A percentile compares a stretch with the other conserved stretches of the same genome.
These are phyloP conservation scores for Fusarium haematococcum DNA, from an alignment of 2,329 filamentous ascomycete genomes.

Conservation along the genomic window DNA sequence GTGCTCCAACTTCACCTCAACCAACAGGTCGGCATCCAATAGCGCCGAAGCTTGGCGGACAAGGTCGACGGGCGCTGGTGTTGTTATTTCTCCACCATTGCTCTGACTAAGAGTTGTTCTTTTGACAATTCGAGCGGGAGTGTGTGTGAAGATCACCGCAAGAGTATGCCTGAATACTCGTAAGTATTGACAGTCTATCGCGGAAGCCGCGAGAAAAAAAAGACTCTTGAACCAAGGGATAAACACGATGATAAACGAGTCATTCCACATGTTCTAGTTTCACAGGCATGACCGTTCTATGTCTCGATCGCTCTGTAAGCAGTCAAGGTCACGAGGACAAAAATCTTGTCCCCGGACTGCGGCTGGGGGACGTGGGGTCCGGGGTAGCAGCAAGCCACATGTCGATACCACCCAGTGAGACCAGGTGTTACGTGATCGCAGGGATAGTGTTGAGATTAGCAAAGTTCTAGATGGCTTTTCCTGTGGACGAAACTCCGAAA, in stretches of 20 bases:
- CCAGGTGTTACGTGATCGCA: background rate
- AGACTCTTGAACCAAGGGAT: too few relatives aligned
- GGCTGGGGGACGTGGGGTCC: constrained; percentile 30
- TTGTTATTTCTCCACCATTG: background rate
- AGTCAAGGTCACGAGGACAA: background rate
- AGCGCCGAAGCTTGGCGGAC: constrained; percentile 8
- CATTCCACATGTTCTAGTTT: background rate
- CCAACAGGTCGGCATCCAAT: constrained; percentile 1
- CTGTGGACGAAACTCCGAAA: background rate
- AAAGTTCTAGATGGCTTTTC: background rate
- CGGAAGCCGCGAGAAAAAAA: constrained; percentile 1
- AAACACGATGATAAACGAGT: background rate
- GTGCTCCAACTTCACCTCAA: background rate
- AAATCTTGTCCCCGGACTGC: background rate
- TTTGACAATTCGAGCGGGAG: background rate
- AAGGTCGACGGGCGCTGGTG: background rate
- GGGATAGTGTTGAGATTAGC: constrained; percentile 5
- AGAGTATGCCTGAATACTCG: background rate
- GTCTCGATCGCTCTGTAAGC: background rate
- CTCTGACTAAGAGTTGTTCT: background rate
- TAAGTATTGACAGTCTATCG: background rate
- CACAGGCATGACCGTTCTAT: background rate
- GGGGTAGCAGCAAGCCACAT: constrained; percentile 18
- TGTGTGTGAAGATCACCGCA: background rate
- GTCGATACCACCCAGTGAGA: constrained; percentile 1